Evolutionary conservation across 371 early-diverging fungal genomes (phyloP).

Genomic region (Apophysomyces variabilis): DNA sequence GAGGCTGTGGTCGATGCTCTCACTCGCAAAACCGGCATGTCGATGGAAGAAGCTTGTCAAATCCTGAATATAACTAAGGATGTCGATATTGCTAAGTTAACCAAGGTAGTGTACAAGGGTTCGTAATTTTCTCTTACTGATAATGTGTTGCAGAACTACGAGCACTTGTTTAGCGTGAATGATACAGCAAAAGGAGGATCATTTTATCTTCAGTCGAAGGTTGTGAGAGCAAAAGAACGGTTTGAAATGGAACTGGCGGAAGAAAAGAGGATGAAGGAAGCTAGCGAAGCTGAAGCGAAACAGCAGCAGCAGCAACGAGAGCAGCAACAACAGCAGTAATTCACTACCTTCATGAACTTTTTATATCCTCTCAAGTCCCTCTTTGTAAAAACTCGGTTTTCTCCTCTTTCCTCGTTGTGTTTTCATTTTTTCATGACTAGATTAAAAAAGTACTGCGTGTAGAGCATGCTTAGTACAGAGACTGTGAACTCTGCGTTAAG

Average conservation of each 20-base stretch:
- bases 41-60: conserved; percentile 90
- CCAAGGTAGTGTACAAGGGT: conserved; percentile 56
- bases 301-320: conserved; percentile 17
- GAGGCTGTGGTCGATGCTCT: conserved; percentile 72
- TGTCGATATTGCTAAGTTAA: conserved; percentile 70
- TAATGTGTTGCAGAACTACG: conserved; percentile 69
- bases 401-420: neutral
- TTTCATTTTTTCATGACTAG: neutral
- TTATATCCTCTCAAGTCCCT: conserved; percentile 1
- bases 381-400: conserved; percentile 2
- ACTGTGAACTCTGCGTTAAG: neutral
- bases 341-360: conserved; percentile 17
- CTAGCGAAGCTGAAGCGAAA: conserved; percentile 39
- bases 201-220: conserved; percentile 94
- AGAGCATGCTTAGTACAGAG: conserved; percentile 5
- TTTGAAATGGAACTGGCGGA: conserved; percentile 85
- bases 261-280: conserved; percentile 23
- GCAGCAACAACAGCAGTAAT: conserved; percentile 27
- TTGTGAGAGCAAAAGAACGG: conserved; percentile 92
- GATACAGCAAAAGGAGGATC: conserved; percentile 89
- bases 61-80: conserved; percentile 89
- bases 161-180: conserved; percentile 89
- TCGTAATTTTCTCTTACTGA: neutral
- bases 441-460: conserved; percentile 2
- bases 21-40: conserved; percentile 85